Conservation (phyloP, 1,139 yeast genomes). For the Candida dubliniensis region DNA sequence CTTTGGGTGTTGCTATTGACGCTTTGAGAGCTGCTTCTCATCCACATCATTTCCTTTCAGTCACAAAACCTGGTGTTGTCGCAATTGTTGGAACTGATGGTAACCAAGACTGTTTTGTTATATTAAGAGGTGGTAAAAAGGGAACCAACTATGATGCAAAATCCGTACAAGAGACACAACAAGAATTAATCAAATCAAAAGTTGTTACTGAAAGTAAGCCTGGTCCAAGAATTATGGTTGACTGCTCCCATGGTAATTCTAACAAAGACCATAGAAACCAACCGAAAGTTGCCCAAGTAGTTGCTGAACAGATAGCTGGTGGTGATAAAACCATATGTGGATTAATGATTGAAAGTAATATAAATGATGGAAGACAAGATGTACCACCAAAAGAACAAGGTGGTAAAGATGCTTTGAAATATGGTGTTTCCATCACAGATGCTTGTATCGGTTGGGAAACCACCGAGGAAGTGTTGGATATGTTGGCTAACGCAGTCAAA, state of each 20-base stretch:
- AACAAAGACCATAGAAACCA: slow-evolving; percentile 92
- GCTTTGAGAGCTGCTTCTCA: slow-evolving; percentile 91
- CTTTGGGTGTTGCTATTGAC: slow-evolving; percentile 88
- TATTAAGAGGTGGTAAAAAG: slow-evolving; percentile 91
- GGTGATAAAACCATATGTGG: slow-evolving; percentile 86
- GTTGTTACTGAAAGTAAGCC: slow-evolving; percentile 28
- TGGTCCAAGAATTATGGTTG: slow-evolving; percentile 70
- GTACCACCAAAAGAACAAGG: slow-evolving; percentile 63
- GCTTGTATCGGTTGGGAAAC: slow-evolving; percentile 94
- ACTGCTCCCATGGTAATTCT: slow-evolving; percentile 97
- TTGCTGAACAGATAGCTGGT: slow-evolving; percentile 74
- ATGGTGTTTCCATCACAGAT: slow-evolving; percentile 96
- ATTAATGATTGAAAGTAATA: slow-evolving; percentile 93
- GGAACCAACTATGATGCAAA: slow-evolving; percentile 89
- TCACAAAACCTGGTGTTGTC: slow-evolving; percentile 93
- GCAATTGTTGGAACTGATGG: slow-evolving; percentile 97
- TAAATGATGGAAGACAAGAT: slow-evolving; percentile 88
- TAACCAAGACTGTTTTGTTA: slow-evolving; percentile 83
- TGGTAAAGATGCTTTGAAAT: slow-evolving; percentile 66
- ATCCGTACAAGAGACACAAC: slow-evolving; percentile 75
- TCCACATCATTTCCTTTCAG: slow-evolving; percentile 95
- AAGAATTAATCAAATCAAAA: slow-evolving; percentile 40
- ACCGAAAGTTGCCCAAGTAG: slow-evolving; percentile 78
- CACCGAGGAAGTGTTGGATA: slow-evolving; percentile 76
- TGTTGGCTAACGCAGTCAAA: slow-evolving; percentile 79